Evolutionary conservation across 306 rosid species (phyloP).

Genomic region (Vigna nakashimae): DNA sequence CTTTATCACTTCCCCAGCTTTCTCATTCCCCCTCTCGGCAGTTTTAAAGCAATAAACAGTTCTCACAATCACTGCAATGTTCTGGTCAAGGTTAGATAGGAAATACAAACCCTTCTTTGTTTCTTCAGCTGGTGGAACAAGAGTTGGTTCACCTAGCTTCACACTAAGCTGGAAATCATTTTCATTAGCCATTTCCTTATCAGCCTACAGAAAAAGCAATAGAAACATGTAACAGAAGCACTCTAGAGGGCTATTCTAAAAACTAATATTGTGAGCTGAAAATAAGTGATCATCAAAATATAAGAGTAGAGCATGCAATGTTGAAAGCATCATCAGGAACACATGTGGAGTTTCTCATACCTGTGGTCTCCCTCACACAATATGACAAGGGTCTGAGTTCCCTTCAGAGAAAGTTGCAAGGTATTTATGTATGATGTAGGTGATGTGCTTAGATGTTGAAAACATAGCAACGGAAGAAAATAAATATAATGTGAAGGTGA

Average conservation of each 20-base stretch:
- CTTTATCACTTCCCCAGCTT: conserved; percentile 66
- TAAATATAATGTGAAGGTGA: conserved; percentile 50
- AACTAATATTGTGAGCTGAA: background rate
- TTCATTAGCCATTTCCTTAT: conserved; percentile 48
- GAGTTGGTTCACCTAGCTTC: conserved; percentile 58
- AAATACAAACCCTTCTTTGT: conserved; percentile 76
- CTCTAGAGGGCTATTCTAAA: background rate
- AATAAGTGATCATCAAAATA: conserved; percentile 20
- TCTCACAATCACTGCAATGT: conserved; percentile 75
- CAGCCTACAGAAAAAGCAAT: conserved; percentile 29
- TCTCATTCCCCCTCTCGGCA: conserved; percentile 63
- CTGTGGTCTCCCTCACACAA: conserved; percentile 39
- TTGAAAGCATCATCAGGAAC: conserved; percentile 40
- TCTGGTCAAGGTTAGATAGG: conserved; percentile 91
- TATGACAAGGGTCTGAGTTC: conserved; percentile 35
- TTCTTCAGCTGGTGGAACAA: conserved; percentile 73
- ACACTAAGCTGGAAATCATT: conserved; percentile 54
- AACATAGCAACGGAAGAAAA: conserved; percentile 28
- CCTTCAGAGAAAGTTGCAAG: conserved; percentile 29
- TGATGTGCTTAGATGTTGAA: conserved; percentile 7
- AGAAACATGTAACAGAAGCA: background rate
- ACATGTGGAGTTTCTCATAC: conserved; percentile 45
- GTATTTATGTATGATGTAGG: conserved; percentile 44
- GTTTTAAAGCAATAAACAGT: conserved; percentile 76
- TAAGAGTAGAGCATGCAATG: conserved; percentile 18